These are phyloP conservation scores for Gracilaria caudata DNA, from an alignment of 23 red algal genomes.

Conservation along the genomic window DNA sequence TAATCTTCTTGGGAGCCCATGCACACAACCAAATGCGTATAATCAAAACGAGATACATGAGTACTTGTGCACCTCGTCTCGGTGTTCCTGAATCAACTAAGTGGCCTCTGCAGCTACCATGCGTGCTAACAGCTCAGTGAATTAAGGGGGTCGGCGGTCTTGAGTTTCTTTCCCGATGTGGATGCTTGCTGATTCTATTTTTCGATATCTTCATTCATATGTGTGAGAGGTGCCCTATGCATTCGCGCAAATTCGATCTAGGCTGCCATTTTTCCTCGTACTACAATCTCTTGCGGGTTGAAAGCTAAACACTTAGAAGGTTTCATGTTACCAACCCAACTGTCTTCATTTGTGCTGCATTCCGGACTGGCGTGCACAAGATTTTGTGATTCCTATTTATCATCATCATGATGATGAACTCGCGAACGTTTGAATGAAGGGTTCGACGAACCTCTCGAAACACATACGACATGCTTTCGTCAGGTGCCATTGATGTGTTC, in stretches of 20 bases:
- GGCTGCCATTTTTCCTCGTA: neutral
- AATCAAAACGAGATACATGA: slow-evolving; percentile 22
- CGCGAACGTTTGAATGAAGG: too few species aligned
- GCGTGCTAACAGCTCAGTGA: neutral
- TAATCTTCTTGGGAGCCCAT: slow-evolving; percentile 27
- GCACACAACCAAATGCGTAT: neutral
- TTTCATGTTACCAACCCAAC: neutral
- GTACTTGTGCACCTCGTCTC: slow-evolving; percentile 14
- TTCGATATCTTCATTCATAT: neutral
- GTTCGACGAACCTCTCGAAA: too few species aligned
- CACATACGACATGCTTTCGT: too few species aligned
- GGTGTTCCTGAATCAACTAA: slow-evolving; percentile 15
- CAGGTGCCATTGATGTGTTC: too few species aligned
- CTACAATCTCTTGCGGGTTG: neutral
- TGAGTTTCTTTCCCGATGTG: neutral
- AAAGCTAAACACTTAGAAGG: neutral
- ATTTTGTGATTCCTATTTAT: too few species aligned
- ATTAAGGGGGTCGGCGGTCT: neutral
- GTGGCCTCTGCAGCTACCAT: neutral
- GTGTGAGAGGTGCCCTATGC: neutral
- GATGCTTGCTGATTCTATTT: neutral
- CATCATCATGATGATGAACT: too few species aligned
- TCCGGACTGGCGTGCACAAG: neutral
- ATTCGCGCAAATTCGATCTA: neutral
- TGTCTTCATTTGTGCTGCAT: neutral